Percentiles rank a stretch among this genome's conserved stretches.
Evolutionary conservation across 106 monocot species (phyloP).

Genomic region (Platanthera zijinensis): DNA sequence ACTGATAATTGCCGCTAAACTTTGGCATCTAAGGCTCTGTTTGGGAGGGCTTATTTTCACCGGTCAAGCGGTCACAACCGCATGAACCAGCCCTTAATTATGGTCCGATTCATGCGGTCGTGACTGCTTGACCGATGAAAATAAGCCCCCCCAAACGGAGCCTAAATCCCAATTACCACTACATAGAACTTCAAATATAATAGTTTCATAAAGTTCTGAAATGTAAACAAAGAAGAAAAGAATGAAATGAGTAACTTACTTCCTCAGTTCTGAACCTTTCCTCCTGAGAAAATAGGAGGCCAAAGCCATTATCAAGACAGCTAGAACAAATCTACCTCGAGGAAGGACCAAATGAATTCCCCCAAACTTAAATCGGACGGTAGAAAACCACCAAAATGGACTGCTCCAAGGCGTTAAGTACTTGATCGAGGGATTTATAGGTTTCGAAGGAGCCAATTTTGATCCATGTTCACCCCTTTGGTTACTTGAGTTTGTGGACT

Average conservation of each 20-base stretch:
- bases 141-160: background rate
- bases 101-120: too few species aligned
- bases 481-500: constrained; percentile 11
- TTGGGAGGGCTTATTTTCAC: too few species aligned
- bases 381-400: constrained; percentile 45
- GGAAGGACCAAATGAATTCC: constrained; percentile 27
- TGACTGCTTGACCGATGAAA: too few species aligned
- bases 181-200: background rate
- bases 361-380: constrained; percentile 36
- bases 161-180: background rate
- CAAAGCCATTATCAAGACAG: constrained; percentile 31
- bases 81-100: too few species aligned
- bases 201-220: background rate
- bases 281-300: constrained; percentile 35
- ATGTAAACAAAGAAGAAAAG: background rate
- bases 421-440: constrained; percentile 16
- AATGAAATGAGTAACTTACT: constrained; percentile 25
- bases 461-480: constrained; percentile 9
- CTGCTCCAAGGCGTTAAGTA: constrained; percentile 12
- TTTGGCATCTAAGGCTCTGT: background rate
- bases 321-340: constrained; percentile 41
- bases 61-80: too few species aligned
- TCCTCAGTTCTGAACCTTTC: constrained; percentile 31
- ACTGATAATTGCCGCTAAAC: background rate
- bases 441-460: constrained; percentile 14